Conservation (phyloP, 139 green algal species). For the Chlorella ohadii region DNA sequence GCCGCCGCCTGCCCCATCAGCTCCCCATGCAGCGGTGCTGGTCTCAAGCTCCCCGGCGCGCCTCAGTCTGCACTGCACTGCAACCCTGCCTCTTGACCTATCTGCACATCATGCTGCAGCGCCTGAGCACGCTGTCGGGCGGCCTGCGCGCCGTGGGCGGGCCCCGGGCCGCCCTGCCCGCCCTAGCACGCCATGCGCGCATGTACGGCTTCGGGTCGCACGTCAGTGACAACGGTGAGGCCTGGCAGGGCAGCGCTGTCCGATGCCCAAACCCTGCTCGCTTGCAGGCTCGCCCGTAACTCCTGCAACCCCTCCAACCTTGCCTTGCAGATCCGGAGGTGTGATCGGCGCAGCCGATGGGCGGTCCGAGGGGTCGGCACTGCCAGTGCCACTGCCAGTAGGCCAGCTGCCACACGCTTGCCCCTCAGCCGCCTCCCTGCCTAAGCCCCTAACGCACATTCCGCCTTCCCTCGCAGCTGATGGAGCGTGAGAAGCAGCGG, state of each 20-base stretch:
- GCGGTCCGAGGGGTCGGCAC: not conserved
- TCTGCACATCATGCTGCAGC: not conserved
- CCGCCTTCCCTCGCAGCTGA: conserved; percentile 2
- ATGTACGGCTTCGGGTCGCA: conserved; percentile 32
- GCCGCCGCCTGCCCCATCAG: too few relatives aligned
- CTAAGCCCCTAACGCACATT: not conserved
- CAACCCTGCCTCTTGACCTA: not conserved
- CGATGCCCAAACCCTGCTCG: not conserved
- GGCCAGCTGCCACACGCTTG: not conserved
- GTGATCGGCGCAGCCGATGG: not conserved
- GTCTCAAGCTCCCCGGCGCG: too few relatives aligned
- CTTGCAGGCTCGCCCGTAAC: not conserved
- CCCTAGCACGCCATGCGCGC: not conserved
- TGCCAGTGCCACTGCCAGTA: too few relatives aligned
- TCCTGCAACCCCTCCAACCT: not conserved
- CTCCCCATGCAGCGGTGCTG: too few relatives aligned
- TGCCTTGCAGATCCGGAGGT: too few relatives aligned
- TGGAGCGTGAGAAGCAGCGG: conserved; percentile 38
- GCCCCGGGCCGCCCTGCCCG: not conserved
- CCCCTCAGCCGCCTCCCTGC: not conserved
- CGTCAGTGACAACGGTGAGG: conserved; percentile 29
- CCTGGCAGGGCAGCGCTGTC: too few relatives aligned
- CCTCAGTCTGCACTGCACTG: too few relatives aligned
- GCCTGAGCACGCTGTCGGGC: not conserved
- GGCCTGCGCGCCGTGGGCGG: not conserved